A percentile compares a stretch with the other conserved stretches of the same genome.
Conservation (phyloP, 1,284 basidiomycete species). For the Marasmius tenuissimus region DNA sequence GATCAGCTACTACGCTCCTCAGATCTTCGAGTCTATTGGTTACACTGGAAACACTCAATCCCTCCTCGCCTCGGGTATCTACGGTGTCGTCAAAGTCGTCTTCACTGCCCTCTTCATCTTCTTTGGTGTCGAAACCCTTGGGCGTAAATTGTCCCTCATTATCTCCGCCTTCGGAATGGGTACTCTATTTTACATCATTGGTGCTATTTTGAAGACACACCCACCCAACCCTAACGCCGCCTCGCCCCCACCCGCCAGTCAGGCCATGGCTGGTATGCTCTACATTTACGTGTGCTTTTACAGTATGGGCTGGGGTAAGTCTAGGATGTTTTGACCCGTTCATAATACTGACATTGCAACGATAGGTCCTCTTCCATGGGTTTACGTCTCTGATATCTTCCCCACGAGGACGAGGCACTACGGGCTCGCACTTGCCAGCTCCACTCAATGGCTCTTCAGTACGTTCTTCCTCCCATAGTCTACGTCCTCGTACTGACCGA, state of each 20-base stretch:
- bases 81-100: slow-evolving; percentile 58
- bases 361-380: slow-evolving; percentile 42
- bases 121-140: slow-evolving; percentile 63
- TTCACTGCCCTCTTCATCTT: slow-evolving; percentile 40
- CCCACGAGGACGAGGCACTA: slow-evolving; percentile 68
- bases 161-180: slow-evolving; percentile 71
- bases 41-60: slow-evolving; percentile 52
- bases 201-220: slow-evolving; percentile 62
- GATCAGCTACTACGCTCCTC: slow-evolving; percentile 53
- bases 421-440: slow-evolving; percentile 59
- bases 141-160: slow-evolving; percentile 58
- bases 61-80: slow-evolving; percentile 70
- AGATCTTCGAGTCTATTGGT: slow-evolving; percentile 52
- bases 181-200: slow-evolving; percentile 65
- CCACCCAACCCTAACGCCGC: slow-evolving; percentile 33
- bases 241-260: slow-evolving; percentile 41
- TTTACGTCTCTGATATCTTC: slow-evolving; percentile 72
- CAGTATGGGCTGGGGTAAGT: slow-evolving; percentile 51
- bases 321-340: neutral
- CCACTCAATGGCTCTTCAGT: slow-evolving; percentile 70
- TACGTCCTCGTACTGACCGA: neutral
- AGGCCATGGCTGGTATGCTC: slow-evolving; percentile 63
- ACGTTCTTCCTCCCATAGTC: slow-evolving; percentile 20
- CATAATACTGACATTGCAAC: neutral
- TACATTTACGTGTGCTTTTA: slow-evolving; percentile 65